Evolutionary conservation across 192 early-diverging fungal genomes (phyloP).

Genomic region (Coemansia sp.): DNA sequence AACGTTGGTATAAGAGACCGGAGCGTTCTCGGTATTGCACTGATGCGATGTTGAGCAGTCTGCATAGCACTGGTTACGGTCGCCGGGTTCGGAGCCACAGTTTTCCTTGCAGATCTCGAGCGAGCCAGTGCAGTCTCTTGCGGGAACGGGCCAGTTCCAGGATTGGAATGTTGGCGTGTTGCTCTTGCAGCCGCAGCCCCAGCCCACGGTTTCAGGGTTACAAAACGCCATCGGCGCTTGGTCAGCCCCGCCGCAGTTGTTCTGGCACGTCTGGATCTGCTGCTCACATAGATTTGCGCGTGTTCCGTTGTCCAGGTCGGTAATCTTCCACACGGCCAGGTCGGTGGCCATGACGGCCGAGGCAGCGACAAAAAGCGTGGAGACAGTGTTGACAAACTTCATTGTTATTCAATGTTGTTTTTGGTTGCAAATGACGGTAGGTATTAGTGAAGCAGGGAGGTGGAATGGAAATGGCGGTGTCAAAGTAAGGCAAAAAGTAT

Average conservation of each 20-base stretch:
- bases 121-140: conserved; percentile 50
- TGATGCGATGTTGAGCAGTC: conserved; percentile 41
- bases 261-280: conserved; percentile 50
- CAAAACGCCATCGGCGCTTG: conserved; percentile 56
- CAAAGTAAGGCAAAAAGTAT: not conserved
- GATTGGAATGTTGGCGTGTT: conserved; percentile 48
- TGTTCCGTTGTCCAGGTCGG: conserved; percentile 22
- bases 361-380: conserved; percentile 23
- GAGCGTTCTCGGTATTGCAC: conserved; percentile 54
- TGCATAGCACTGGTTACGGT: conserved; percentile 32
- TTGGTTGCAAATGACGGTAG: not conserved
- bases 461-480: not conserved
- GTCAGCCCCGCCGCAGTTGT: conserved; percentile 51
- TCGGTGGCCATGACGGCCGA: conserved; percentile 17
- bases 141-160: conserved; percentile 54
- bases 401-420: conserved; percentile 9
- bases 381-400: conserved; percentile 21
- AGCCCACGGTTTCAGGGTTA: conserved; percentile 56
- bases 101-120: conserved; percentile 29
- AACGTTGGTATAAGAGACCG: conserved; percentile 46
- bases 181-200: conserved; percentile 56
- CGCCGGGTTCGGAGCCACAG: conserved; percentile 24
- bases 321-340: conserved; percentile 43
- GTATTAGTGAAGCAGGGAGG: not conserved
- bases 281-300: conserved; percentile 45